Conservation (phyloP, 139 green algal genomes). For the Closterium sp. region DNA sequence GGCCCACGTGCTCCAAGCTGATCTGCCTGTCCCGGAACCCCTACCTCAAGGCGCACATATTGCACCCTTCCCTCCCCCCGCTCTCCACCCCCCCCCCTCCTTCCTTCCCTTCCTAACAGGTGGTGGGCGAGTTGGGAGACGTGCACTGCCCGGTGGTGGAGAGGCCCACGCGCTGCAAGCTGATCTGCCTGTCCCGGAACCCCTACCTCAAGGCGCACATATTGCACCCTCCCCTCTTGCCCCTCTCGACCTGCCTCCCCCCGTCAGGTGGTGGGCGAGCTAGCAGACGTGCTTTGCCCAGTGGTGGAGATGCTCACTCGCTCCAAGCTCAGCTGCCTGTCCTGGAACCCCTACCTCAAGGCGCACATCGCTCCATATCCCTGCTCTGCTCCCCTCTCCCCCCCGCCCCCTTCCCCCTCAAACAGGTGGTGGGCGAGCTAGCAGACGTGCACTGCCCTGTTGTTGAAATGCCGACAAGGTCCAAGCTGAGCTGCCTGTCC, state of each 20-base stretch:
- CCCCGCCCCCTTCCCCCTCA: background rate
- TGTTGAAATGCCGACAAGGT: slow-evolving; percentile 67
- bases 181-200: slow-evolving; percentile 81
- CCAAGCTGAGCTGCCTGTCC: slow-evolving; percentile 76
- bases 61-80: background rate
- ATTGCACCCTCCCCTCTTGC: slow-evolving; percentile 20
- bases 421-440: slow-evolving; percentile 49
- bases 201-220: slow-evolving; percentile 65
- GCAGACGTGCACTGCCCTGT: slow-evolving; percentile 50
- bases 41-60: slow-evolving; percentile 56
- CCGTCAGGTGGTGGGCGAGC: slow-evolving; percentile 42
- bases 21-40: slow-evolving; percentile 78
- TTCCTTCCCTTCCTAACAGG: slow-evolving; percentile 20
- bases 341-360: slow-evolving; percentile 72
- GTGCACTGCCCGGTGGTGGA: slow-evolving; percentile 57
- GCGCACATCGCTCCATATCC: slow-evolving; percentile 67
- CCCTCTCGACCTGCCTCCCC: no score
- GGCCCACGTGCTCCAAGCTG: slow-evolving; percentile 72
- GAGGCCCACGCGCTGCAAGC: slow-evolving; percentile 68
- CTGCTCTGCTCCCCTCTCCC: slow-evolving; percentile 54
- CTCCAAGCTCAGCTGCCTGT: slow-evolving; percentile 76
- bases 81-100: background rate
- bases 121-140: slow-evolving; percentile 46
- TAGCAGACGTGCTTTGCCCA: slow-evolving; percentile 45
- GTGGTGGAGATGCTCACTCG: slow-evolving; percentile 66